Conservation (phyloP, 2,329 filamentous ascomycete genomes). For the Penicillium verrucosum region DNA sequence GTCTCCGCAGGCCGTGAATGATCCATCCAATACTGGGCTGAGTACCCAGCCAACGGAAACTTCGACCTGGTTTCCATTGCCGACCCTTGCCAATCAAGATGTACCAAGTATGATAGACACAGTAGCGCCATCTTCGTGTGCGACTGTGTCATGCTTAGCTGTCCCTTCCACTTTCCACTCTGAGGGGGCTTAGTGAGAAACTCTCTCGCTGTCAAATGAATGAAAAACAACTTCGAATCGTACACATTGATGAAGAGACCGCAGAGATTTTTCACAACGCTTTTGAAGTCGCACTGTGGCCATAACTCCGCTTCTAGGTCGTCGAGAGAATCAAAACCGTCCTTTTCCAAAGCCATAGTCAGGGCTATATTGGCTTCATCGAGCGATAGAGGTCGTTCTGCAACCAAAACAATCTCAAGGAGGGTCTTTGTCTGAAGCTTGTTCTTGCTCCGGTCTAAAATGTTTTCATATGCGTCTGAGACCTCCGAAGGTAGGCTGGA, state of each 20-base stretch:
- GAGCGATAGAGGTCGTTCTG: not conserved
- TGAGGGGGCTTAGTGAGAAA: not conserved
- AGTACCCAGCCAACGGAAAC: not conserved
- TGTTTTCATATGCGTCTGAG: not conserved
- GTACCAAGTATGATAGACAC: not conserved
- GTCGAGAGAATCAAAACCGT: not conserved
- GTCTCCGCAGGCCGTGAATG: not conserved
- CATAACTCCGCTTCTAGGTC: not conserved
- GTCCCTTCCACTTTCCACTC: not conserved
- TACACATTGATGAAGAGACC: not conserved
- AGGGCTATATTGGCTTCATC: not conserved
- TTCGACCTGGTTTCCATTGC: not conserved
- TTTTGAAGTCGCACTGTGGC: not conserved
- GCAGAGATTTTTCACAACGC: not conserved
- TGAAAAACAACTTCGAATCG: not conserved
- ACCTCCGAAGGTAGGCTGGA: not conserved
- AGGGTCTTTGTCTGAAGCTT: not conserved
- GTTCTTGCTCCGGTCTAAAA: not conserved
- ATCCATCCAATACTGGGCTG: not conserved
- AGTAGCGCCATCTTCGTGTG: not conserved
- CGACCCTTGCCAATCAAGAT: not conserved
- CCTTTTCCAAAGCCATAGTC: not conserved
- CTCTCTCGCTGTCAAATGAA: not conserved
- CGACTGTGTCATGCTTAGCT: not conserved
- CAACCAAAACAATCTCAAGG: not conserved